Conservation (phyloP, 2,329 filamentous ascomycete species). For the Trichoderma citrinoviride region DNA sequence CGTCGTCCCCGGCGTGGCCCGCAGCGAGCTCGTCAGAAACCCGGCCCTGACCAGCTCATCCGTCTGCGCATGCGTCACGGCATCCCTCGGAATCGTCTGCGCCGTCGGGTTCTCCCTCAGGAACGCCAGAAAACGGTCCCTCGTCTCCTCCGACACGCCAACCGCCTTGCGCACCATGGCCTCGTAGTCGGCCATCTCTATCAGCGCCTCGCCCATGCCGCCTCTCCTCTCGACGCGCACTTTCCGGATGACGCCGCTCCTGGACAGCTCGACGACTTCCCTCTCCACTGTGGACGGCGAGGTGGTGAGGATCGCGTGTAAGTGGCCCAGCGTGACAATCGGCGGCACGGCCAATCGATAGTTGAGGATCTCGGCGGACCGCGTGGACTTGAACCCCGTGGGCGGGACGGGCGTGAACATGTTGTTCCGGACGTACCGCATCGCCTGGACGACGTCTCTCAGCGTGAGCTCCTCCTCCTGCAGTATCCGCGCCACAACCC, state of each 20-base stretch:
- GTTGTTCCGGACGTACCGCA: constrained; percentile 56
- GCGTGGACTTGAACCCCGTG: constrained; percentile 61
- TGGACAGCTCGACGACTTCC: constrained; percentile 61
- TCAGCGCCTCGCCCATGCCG: constrained; percentile 62
- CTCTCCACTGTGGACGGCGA: constrained; percentile 65
- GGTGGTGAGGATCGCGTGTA: constrained; percentile 58
- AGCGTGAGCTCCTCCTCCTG: constrained; percentile 56
- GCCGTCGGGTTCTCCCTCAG: constrained; percentile 51
- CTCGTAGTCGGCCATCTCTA: constrained; percentile 57
- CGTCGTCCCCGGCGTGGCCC: constrained; percentile 35
- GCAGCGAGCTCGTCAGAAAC: constrained; percentile 57
- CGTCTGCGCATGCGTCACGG: constrained; percentile 47
- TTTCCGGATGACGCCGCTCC: constrained; percentile 56
- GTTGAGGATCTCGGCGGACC: constrained; percentile 62
- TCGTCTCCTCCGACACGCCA: constrained; percentile 43
- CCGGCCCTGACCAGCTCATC: constrained; percentile 62
- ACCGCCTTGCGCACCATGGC: constrained; percentile 41
- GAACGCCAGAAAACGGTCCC: constrained; percentile 50
- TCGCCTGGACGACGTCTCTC: constrained; percentile 62
- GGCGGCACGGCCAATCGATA: constrained; percentile 59
- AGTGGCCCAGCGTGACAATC: constrained; percentile 63
- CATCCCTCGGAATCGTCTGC: constrained; percentile 30
- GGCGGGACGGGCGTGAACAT: constrained; percentile 66
- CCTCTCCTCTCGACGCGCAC: constrained; percentile 62
- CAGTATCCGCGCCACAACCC: constrained; percentile 54